Evolutionary conservation across 116 monocot species (phyloP).

Genomic region (Iris pallida): DNA sequence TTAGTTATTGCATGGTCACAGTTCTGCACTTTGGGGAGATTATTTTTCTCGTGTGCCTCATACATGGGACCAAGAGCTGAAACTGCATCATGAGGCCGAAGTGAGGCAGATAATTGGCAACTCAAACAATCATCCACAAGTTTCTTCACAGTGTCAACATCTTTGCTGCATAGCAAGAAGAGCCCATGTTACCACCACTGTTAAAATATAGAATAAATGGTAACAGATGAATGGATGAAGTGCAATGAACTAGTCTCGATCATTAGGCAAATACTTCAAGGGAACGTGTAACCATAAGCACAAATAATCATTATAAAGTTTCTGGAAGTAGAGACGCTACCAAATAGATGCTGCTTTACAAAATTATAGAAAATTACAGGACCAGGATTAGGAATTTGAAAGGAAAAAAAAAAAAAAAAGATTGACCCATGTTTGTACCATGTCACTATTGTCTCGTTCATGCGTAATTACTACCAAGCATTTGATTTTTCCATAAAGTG

Average conservation of each 20-base stretch:
- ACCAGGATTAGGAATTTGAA: not conserved
- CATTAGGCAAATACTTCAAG: not conserved
- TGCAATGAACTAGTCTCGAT: not conserved
- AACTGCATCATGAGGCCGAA: conserved; percentile 90
- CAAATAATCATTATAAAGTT: not conserved
- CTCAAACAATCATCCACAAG: conserved; percentile 80
- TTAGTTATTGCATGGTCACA: conserved; percentile 54
- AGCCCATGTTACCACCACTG: not conserved
- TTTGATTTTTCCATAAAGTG: too few relatives aligned
- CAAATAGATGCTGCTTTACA: not conserved
- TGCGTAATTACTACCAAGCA: too few relatives aligned
- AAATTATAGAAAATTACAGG: not conserved
- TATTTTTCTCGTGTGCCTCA: conserved; percentile 79
- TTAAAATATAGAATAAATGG: not conserved
- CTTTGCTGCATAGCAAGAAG: conserved; percentile 65
- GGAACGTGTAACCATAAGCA: not conserved
- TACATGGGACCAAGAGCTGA: conserved; percentile 95
- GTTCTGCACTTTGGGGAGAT: conserved; percentile 63
- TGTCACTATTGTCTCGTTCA: too few relatives aligned
- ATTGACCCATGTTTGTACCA: too few relatives aligned
- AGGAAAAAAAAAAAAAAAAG: too few relatives aligned
- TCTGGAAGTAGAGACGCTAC: not conserved
- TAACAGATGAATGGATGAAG: not conserved
- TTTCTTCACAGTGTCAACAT: conserved; percentile 85
- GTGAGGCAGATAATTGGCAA: conserved; percentile 52